phyloP scores from a whole-genome alignment of 345 rosid genomes.

The Syzygium grande region DNA sequence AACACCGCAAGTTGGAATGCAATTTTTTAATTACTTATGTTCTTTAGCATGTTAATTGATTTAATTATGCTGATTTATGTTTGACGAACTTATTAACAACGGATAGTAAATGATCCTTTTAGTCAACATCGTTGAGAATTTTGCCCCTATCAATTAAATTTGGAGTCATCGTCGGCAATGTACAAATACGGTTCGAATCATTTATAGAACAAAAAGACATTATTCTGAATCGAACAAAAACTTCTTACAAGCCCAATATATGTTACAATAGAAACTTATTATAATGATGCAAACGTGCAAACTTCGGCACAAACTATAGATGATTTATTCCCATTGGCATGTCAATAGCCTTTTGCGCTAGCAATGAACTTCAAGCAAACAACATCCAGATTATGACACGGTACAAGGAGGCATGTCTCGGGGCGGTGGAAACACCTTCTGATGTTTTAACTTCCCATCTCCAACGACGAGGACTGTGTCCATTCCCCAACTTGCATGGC shows the following conservation, averaged over 20 bases:
- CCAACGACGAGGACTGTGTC: neutral
- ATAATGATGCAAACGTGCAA: neutral
- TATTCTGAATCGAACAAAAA: neutral
- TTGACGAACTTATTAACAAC: neutral
- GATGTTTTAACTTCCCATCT: neutral
- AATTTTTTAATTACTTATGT: neutral
- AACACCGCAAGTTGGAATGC: neutral
- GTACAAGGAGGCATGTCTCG: neutral
- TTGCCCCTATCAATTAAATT: neutral
- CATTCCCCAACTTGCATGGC: neutral
- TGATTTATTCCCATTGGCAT: neutral
- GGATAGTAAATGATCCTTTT: neutral
- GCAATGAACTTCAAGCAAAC: neutral
- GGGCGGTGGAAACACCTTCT: neutral
- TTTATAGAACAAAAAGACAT: neutral
- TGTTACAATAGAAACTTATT: neutral
- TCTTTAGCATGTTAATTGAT: neutral
- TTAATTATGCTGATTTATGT: neutral
- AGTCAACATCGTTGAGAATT: neutral
- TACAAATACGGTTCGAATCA: neutral
- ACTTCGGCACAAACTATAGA: neutral
- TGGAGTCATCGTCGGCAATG: neutral
- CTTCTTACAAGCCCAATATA: too few species aligned
- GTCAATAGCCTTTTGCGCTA: neutral
- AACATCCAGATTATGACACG: neutral